Evolutionary conservation across 345 rosid genomes (phyloP).

Genomic region (Laguncularia racemosa): DNA sequence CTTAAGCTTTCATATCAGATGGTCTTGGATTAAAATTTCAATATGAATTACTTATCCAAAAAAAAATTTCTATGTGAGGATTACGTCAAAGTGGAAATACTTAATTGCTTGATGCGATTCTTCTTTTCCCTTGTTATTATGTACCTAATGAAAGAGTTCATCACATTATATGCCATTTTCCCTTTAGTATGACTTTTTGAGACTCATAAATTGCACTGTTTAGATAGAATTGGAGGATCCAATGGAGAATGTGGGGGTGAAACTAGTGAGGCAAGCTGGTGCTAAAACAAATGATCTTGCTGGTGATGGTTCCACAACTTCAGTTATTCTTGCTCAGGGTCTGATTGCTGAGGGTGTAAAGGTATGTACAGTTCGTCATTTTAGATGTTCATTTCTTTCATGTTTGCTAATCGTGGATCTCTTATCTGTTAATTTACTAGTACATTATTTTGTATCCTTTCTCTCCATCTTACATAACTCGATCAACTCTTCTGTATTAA

Average conservation of each 20-base stretch:
- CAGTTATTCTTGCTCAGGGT: constrained; percentile 87
- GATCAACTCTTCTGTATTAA: constrained; percentile 2
- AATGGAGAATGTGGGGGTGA: constrained; percentile 91
- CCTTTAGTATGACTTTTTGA: neutral
- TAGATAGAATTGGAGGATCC: constrained; percentile 94
- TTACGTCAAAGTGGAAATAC: no score
- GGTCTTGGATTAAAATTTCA: no score
- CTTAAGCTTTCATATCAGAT: no score
- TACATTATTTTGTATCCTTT: neutral
- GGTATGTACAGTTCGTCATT: constrained; percentile 26
- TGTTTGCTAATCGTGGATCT: neutral
- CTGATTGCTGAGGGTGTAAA: constrained; percentile 79
- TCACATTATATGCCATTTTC: neutral
- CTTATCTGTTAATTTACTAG: neutral
- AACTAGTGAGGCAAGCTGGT: constrained; percentile 95
- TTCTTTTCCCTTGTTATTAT: no score
- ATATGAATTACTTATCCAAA: no score
- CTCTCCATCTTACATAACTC: neutral
- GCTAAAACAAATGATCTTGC: constrained; percentile 92
- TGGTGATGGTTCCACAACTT: constrained; percentile 93
- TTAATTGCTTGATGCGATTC: no score
- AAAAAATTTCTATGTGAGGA: no score
- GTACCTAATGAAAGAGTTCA: neutral
- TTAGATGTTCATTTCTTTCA: neutral
- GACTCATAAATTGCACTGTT: constrained; percentile 7